Base-by-base conservation (phyloP, 441 rosid species). In the Macaranga tanarius region DNA sequence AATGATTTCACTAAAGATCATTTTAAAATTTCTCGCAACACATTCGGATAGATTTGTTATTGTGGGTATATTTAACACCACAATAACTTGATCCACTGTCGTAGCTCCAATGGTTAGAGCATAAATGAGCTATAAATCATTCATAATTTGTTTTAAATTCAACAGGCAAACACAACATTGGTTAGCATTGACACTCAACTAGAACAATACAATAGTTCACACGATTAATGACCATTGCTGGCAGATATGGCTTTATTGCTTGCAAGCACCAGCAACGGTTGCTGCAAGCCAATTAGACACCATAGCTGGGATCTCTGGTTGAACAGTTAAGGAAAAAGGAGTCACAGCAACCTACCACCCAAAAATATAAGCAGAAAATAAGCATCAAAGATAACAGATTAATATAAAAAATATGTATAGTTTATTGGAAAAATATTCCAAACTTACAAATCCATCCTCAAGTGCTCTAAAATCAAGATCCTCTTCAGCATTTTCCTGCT, bases 391-490 rank as follows among this genome's bases (percentile, higher is more conserved):
- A 58, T 1, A 50, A 28, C 45, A 62, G 26, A 13, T 9, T 56
- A 31, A 31, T 60, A 58, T 44, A 58, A 38, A 48, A 58, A 47
- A 48, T 16, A 25, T 17, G 48, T 13, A 7, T 50, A 16, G 1
- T 3, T 10, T 2, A 5, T 13, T 38, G 17, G 13, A 28, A 31
- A 50, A 65, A 23, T 10, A 9, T 52, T 47, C 52, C 22, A 69
- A 31, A 72, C 86, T 84, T 78, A 86, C 82, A 69, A 68, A 84
- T 80, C 88, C 88, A 76, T 83, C 78, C 70, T 79, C 81, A 45
- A 86, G 66, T 48, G 85, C 86, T 65, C n/a, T 76, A 47, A 73
- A 76, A 73, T 86, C 86, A 64, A 69, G 42, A 65, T 81, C 77
- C 7, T 80, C 84, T 52, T 79, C 83, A 15, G 26, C 73, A 59